Percentiles rank a stretch among this genome's conserved stretches.
These are phyloP conservation scores for Ramaria rubella DNA, from an alignment of 768 basidiomycete species.

Conservation along the genomic window DNA sequence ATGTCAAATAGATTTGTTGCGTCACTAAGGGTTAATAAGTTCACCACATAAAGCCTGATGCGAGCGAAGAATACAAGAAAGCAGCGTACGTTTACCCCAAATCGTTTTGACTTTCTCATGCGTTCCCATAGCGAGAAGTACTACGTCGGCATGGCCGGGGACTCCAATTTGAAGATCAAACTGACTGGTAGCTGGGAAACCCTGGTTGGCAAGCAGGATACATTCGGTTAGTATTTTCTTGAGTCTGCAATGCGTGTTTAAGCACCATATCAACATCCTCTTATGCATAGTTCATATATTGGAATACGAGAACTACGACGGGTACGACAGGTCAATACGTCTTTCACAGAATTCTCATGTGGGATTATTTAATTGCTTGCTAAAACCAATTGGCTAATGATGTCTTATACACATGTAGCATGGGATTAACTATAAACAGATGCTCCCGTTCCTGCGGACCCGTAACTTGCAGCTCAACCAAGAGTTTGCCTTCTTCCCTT, in stretches of 20 bases:
- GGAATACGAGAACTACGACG: constrained; percentile 91
- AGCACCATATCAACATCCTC: background rate
- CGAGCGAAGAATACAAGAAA: constrained; percentile 75
- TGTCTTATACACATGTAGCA: constrained; percentile 42
- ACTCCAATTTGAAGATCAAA: constrained; percentile 70
- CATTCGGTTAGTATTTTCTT: constrained; percentile 63
- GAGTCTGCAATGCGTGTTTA: constrained; percentile 25
- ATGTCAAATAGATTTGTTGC: background rate
- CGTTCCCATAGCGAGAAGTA: constrained; percentile 58
- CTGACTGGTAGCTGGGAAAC: constrained; percentile 94
- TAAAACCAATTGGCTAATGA: background rate
- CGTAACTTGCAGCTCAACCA: constrained; percentile 77
- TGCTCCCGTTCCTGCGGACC: constrained; percentile 70
- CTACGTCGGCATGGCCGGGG: constrained; percentile 73
- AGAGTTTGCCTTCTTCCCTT: constrained; percentile 95
- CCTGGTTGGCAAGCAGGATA: constrained; percentile 83
- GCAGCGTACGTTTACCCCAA: constrained; percentile 59
- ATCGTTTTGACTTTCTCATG: background rate
- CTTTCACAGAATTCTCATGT: constrained; percentile 65
- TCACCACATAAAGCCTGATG: constrained; percentile 81
- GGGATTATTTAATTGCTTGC: constrained; percentile 18
- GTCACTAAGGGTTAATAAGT: constrained; percentile 35
- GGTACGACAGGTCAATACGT: constrained; percentile 70
- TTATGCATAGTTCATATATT: constrained; percentile 54
- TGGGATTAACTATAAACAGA: constrained; percentile 54